Evolutionary conservation across 805 yeast genomes (phyloP), one percentile per base, ranked within the genome.

Genomic region (Debaryomyces prosopidis): DNA sequence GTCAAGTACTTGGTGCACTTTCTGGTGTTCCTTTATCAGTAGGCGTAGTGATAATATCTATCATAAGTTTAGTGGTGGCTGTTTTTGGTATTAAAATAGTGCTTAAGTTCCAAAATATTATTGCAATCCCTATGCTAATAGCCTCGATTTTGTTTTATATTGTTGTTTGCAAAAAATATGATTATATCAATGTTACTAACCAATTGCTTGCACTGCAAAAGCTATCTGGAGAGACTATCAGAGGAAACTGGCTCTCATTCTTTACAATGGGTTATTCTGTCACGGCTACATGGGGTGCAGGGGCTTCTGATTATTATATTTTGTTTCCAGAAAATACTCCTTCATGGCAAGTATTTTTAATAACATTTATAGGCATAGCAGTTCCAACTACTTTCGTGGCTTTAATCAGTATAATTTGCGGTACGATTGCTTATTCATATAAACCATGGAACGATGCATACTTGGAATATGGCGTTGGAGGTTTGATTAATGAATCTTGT

Each of bases 371-470:
- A 8, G 63, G 63, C 3, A 58, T 58, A 10, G 50, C 60, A n/a
- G 17, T 61, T 4, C 72, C 72, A 4, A 58, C 72, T 11, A 59
- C 67, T 1, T 65, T 68, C 45, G 71, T 66, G 1, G 71, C 68
- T 1, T 52, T 62, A 5, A 57, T 58, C 5, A 69, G 69, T 4
- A 53, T 55, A 4, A 45, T 63, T 31, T 60, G 67, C 26, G 71
- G 70, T 3, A 49, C 55, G 27, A 63, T 66, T n/a, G 71, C 73
- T 0, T 55, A 55, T 38, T 49, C 63, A 1, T 59, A 67, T 41
- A 39, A 47, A n/a, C 68, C 66, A 1, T 68, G 72, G 73, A 47
- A 52, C 14, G 59, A 48, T 4, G 67, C 68, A 1, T 68, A 66
- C 40, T 45, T 51, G 14, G 23, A 44, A 6, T 52, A 50, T 45